Evolutionary conservation across 1,284 basidiomycete species (phyloP), one percentile per base, ranked within the genome.

Genomic region (Ceratobasidium sp.): DNA sequence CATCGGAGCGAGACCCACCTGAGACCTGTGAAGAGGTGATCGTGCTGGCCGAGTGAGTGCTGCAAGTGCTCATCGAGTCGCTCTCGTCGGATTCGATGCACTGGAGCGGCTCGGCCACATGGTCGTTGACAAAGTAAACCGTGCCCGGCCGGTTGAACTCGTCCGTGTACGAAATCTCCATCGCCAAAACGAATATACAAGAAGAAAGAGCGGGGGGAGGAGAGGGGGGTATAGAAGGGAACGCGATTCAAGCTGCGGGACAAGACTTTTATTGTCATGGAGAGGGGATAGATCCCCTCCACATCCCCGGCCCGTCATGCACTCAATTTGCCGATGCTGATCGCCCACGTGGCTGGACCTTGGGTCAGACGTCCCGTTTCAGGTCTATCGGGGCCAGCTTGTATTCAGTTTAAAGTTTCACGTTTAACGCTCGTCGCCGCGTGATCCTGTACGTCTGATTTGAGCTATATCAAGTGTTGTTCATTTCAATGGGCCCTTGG

Each of bases 91-190:
- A 65, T 16, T 65, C 62, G 30, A 52, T 45, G 36, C 46, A 65
- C n/a, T 52, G 62, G 16, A 52, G 21, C 18, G 45, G 62, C 46
- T 65, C 62, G 30, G 14, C 28, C 10, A 52, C 30, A 10, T 52
- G 45, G 41, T 65, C 46, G 34, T 65, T 65, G 62, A 65, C 62
- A 23, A 65, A 52, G 48, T 65, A 64, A 2, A 50, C 61, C 61
- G 61, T 64, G 16, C 61, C 61, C 46, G 48, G 61, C 61, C 61
- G 61, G 61, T 64, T 64, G 61, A 64, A 64, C 30, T 64, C 61
- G 46, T 64, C 61, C 6, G 61, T 64, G 50, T 64, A 64, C 16
- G 43, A 21, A n/a, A 64, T 32, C 61, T 64, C 61, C 61, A 64
- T 64, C 23, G 3, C 26, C 5, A 5, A 62, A 23, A n/a, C 5